Percentiles rank a stretch among this genome's conserved stretches.
phyloP scores from a whole-genome alignment of 1,284 basidiomycete species.

The Tilletia indica region DNA sequence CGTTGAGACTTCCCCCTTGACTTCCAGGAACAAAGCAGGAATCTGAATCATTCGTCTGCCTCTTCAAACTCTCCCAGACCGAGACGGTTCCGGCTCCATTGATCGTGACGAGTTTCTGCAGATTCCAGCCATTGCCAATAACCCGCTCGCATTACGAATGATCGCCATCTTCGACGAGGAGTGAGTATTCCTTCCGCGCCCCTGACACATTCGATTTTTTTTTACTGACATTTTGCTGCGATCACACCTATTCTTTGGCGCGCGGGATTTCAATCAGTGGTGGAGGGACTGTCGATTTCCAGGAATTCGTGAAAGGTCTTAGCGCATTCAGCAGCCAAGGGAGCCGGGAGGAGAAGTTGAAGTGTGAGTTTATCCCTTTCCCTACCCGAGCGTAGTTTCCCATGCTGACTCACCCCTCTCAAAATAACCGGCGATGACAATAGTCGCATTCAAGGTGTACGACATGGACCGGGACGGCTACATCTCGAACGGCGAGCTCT shows the following conservation, averaged over 20 bases:
- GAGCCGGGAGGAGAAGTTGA: conserved; percentile 91
- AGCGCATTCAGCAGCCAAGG: conserved; percentile 96
- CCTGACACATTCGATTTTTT: no score
- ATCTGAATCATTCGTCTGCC: no score
- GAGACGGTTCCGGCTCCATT: conserved; percentile 95
- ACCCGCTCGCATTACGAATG: conserved; percentile 92
- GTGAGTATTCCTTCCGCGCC: conserved; percentile 62
- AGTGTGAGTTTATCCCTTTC: conserved; percentile 66
- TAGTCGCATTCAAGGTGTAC: conserved; percentile 97
- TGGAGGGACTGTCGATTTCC: conserved; percentile 96
- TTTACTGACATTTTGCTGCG: background rate
- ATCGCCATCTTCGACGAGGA: conserved; percentile 99
- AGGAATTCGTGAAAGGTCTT: conserved; percentile 95
- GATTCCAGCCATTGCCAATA: conserved; percentile 97
- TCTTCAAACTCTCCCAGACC: conserved; percentile 62
- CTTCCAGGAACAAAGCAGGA: no score
- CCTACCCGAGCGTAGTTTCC: no score
- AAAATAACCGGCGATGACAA: background rate
- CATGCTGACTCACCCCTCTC: background rate
- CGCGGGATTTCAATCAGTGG: conserved; percentile 60
- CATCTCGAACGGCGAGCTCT: conserved; percentile 98
- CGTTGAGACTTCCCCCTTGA: background rate
- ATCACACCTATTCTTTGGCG: background rate
- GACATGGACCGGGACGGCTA: conserved; percentile 95
- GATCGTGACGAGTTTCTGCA: conserved; percentile 98